Percentiles rank a stretch among this genome's conserved stretches.
Conservation (phyloP, 108 stramenopile species). For the Schizochytrium sp. region DNA sequence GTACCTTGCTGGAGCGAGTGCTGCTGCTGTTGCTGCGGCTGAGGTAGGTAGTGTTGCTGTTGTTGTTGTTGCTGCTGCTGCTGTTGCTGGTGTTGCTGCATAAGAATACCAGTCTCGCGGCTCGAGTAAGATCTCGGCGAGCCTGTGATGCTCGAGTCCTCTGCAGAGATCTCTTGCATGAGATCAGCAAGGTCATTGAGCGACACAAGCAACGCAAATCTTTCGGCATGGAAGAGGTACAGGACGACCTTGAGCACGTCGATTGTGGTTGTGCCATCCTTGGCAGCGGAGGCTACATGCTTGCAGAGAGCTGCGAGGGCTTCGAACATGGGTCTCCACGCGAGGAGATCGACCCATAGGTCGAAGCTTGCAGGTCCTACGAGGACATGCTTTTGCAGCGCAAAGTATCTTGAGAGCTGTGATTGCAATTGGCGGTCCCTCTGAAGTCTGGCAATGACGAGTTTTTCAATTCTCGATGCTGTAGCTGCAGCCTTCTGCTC, state of each 20-base stretch:
- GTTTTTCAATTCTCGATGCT: neutral
- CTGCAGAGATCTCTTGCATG: neutral
- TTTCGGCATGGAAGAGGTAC: neutral
- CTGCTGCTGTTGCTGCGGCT: neutral
- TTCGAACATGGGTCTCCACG: constrained; percentile 31
- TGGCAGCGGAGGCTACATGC: neutral
- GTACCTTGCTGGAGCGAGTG: neutral
- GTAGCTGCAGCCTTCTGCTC: neutral
- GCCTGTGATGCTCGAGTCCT: neutral
- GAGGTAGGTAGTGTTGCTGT: neutral
- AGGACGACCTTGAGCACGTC: neutral
- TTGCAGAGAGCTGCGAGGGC: constrained; percentile 21
- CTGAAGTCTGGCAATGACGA: neutral
- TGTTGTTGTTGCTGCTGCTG: neutral
- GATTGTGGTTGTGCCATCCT: neutral
- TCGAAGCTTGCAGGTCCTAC: constrained; percentile 7
- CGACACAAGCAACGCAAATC: neutral
- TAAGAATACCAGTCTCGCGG: constrained; percentile 9
- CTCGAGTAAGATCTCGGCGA: neutral
- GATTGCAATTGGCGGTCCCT: neutral
- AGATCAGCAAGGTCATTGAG: neutral
- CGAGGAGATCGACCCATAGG: constrained; percentile 15
- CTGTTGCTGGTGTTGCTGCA: constrained; percentile 9
- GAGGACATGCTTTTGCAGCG: neutral
- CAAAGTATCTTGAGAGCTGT: neutral